Percentiles rank a stretch among this genome's conserved stretches.
These are phyloP conservation scores for Sugiyamaella grinbergsii DNA, from an alignment of 1,139 yeast genomes.

Conservation along the genomic window DNA sequence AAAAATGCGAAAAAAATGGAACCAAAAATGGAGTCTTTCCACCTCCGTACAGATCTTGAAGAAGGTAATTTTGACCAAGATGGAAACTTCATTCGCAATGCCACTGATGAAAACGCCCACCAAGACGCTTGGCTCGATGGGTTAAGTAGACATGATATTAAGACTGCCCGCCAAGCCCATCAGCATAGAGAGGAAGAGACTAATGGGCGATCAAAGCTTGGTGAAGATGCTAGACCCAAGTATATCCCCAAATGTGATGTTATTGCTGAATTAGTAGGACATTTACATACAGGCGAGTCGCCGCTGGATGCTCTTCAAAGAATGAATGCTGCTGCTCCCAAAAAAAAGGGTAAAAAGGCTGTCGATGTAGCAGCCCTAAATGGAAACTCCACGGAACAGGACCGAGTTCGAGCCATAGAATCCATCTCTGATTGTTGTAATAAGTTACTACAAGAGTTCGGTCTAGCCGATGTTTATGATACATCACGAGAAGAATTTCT, in stretches of 20 bases:
- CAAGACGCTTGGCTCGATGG: slow-evolving; percentile 56
- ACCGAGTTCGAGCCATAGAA: slow-evolving; percentile 38
- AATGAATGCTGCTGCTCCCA: slow-evolving; percentile 25
- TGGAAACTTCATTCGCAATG: slow-evolving; percentile 58
- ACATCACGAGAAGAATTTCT: slow-evolving; percentile 60
- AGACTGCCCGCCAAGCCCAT: slow-evolving; percentile 47
- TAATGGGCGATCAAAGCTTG: neutral
- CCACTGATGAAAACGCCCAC: slow-evolving; percentile 45
- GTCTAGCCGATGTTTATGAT: slow-evolving; percentile 54
- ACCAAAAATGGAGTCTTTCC: slow-evolving; percentile 63
- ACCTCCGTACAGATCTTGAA: slow-evolving; percentile 56
- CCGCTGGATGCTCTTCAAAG: slow-evolving; percentile 58
- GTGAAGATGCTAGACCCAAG: slow-evolving; percentile 3
- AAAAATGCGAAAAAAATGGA: slow-evolving; percentile 36
- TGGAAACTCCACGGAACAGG: neutral
- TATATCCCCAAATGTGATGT: slow-evolving; percentile 32
- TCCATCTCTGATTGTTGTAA: slow-evolving; percentile 57
- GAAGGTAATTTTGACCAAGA: slow-evolving; percentile 65
- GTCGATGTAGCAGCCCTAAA: no score
- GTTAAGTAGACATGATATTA: slow-evolving; percentile 51
- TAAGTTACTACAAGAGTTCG: slow-evolving; percentile 46
- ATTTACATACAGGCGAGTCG: slow-evolving; percentile 62
- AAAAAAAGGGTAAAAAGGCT: slow-evolving; percentile 19
- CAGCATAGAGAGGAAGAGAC: slow-evolving; percentile 33
- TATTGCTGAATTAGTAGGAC: slow-evolving; percentile 46